Base-by-base conservation (phyloP, 257 asterid species). In the Ajuga chamaepitys region DNA sequence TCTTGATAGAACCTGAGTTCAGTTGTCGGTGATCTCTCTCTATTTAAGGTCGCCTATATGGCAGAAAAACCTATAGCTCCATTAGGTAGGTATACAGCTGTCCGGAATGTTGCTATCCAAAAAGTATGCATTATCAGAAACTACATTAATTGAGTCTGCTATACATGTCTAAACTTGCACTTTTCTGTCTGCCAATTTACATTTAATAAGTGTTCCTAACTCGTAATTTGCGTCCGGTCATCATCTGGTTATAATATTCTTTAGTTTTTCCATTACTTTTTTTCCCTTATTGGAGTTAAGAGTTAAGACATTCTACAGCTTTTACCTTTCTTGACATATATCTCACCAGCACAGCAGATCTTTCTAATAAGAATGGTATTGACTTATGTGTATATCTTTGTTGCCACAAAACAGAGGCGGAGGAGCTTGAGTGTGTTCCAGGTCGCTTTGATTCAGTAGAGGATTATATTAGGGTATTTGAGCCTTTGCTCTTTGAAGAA, bases 401-500 rank as follows among this genome's bases (percentile, higher is more conserved):
- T 66, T 59, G 83, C 47, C 73, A 21, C 42, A 52, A 64, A 52
- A 62, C 96, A 92, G 98, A 80, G 83, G 95, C 86, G 42, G 77
- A 86, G 48, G 91, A 82, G 78, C 96, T 90, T 50, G 95, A 86
- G 62, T 64, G 84, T 60, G 96, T 90, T 58, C 96, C 97, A 32
- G 98, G 88, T 72, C 81, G 58, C 34, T 92, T 92, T 85, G 96
- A 89, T 44, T 86, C 98, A 18, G 95, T 80, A 25, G 98, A 89
- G 59, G 98, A 89, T 68, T 92, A 92, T 78, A 76, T 89, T 57
- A 75, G 86, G 66, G 97, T 92, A 51, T 87, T 92, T 81, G 98
- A 92, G 76, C 98, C 98, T 73, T 74, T 92, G 86, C 93, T 92
- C 72, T 87, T 92, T 75, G 98, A 92, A 83, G 96, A 92, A 78